Conservation (phyloP, 1,284 basidiomycete genomes). For the Rhodotorula sp. region DNA sequence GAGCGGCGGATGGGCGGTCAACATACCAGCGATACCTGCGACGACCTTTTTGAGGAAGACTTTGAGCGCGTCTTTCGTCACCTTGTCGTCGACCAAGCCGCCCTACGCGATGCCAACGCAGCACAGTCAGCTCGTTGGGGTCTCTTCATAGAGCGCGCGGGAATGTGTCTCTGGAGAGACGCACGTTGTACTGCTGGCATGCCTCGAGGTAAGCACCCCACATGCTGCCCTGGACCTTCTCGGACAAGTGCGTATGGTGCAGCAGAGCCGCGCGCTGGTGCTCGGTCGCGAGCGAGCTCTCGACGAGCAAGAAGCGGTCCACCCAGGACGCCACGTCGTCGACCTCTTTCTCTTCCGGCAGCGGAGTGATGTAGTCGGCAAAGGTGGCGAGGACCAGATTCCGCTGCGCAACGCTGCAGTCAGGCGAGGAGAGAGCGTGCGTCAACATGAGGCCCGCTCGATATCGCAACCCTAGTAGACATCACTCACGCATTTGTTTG, state of each 20-base stretch:
- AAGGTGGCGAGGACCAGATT: slow-evolving; percentile 62
- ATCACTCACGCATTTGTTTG: not conserved
- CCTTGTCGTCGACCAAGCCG: slow-evolving; percentile 71
- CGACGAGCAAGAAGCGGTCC: slow-evolving; percentile 72
- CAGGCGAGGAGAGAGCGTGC: not conserved
- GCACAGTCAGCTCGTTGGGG: not conserved
- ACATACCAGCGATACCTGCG: slow-evolving; percentile 62
- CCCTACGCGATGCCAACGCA: slow-evolving; percentile 57
- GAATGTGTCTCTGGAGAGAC: slow-evolving; percentile 40
- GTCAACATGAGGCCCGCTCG: not conserved
- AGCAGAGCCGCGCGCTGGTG: slow-evolving; percentile 53
- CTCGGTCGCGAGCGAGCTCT: slow-evolving; percentile 54
- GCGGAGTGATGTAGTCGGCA: slow-evolving; percentile 73
- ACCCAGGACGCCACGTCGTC: slow-evolving; percentile 64
- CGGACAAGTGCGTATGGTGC: slow-evolving; percentile 63
- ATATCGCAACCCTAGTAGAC: not conserved
- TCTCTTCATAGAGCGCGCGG: no score
- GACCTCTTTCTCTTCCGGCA: slow-evolving; percentile 69
- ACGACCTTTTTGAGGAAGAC: slow-evolving; percentile 59
- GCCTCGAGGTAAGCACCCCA: slow-evolving; percentile 63
- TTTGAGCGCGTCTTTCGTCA: slow-evolving; percentile 62
- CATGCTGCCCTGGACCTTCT: slow-evolving; percentile 53
- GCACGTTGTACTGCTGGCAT: slow-evolving; percentile 76
- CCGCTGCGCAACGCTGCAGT: slow-evolving; percentile 51
- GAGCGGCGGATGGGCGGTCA: not conserved